A percentile compares a stretch with the other conserved stretches of the same genome.
Evolutionary conservation across 1,284 basidiomycete genomes (phyloP).

Genomic region (Anthracocystis panici-leucophaei): DNA sequence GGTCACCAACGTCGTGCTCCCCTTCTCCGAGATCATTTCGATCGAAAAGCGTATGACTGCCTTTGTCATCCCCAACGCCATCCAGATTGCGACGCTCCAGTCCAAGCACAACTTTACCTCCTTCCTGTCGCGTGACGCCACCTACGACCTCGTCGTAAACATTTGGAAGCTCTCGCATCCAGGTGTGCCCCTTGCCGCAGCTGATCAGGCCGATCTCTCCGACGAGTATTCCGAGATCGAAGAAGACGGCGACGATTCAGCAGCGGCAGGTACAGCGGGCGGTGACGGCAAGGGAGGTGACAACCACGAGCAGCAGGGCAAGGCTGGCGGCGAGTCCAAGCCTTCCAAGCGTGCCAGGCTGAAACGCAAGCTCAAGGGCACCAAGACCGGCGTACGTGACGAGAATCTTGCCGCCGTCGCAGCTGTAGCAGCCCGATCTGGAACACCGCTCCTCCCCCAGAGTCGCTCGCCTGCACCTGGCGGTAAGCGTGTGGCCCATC

Average conservation of each 20-base stretch:
- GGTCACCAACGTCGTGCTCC: slow-evolving; percentile 92
- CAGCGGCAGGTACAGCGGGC: slow-evolving; percentile 16
- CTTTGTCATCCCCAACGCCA: slow-evolving; percentile 97
- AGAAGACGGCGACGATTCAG: slow-evolving; percentile 40
- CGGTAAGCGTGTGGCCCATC: slow-evolving; percentile 65
- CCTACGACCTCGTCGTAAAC: slow-evolving; percentile 94
- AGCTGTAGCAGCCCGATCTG: slow-evolving; percentile 40
- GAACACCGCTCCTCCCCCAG: slow-evolving; percentile 43
- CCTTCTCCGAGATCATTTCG: slow-evolving; percentile 87
- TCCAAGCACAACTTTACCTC: slow-evolving; percentile 89
- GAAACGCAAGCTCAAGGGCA: slow-evolving; percentile 56
- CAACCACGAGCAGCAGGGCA: slow-evolving; percentile 20
- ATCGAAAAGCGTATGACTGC: slow-evolving; percentile 99
- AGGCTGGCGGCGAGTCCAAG: slow-evolving; percentile 33
- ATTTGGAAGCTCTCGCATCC: slow-evolving; percentile 94
- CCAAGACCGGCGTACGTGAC: slow-evolving; percentile 48
- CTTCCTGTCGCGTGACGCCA: slow-evolving; percentile 94
- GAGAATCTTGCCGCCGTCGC: slow-evolving; percentile 47
- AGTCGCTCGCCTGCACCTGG: slow-evolving; percentile 37
- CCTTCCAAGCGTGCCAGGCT: slow-evolving; percentile 57
- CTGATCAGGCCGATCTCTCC: slow-evolving; percentile 61
- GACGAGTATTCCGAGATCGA: slow-evolving; percentile 53
- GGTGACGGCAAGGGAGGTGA: slow-evolving; percentile 31
- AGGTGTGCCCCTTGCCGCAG: slow-evolving; percentile 74
- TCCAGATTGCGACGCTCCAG: slow-evolving; percentile 86